Evolutionary conservation across 192 early-diverging fungal genomes (phyloP).

Genomic region (Coemansia sp.): DNA sequence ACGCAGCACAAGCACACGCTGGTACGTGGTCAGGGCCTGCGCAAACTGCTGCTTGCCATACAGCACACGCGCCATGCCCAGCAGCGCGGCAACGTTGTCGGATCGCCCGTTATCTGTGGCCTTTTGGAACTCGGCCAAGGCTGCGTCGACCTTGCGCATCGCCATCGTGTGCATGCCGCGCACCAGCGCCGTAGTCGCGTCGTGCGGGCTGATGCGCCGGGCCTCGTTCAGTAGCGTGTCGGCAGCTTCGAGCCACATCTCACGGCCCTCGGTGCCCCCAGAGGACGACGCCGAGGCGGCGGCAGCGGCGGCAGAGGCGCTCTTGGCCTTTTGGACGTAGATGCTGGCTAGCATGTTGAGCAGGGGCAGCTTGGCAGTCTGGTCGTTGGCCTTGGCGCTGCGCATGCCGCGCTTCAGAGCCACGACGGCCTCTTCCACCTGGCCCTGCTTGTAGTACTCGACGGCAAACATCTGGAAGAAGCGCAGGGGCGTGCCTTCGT

Average conservation of each 20-base stretch:
- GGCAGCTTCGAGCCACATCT: constrained; percentile 62
- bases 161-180: constrained; percentile 58
- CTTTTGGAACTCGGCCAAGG: constrained; percentile 50
- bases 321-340: constrained; percentile 66
- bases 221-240: constrained; percentile 74
- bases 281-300: constrained; percentile 2
- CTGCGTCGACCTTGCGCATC: constrained; percentile 23
- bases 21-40: constrained; percentile 70
- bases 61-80: constrained; percentile 59
- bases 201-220: constrained; percentile 63
- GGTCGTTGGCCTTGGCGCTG: constrained; percentile 35
- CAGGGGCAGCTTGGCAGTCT: constrained; percentile 59
- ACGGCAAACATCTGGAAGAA: constrained; percentile 70
- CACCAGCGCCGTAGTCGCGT: constrained; percentile 68
- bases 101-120: constrained; percentile 47
- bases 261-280: constrained; percentile 32
- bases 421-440: constrained; percentile 56
- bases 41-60: constrained; percentile 63
- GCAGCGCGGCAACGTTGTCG: constrained; percentile 52
- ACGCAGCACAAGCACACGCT: constrained; percentile 61
- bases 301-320: too few relatives aligned
- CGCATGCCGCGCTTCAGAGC: constrained; percentile 57
- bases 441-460: constrained; percentile 70
- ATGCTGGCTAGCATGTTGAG: constrained; percentile 71
- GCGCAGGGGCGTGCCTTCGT: constrained; percentile 59